phyloP scores from a whole-genome alignment of 1,284 basidiomycete genomes.

The Ustilago bromivora region DNA sequence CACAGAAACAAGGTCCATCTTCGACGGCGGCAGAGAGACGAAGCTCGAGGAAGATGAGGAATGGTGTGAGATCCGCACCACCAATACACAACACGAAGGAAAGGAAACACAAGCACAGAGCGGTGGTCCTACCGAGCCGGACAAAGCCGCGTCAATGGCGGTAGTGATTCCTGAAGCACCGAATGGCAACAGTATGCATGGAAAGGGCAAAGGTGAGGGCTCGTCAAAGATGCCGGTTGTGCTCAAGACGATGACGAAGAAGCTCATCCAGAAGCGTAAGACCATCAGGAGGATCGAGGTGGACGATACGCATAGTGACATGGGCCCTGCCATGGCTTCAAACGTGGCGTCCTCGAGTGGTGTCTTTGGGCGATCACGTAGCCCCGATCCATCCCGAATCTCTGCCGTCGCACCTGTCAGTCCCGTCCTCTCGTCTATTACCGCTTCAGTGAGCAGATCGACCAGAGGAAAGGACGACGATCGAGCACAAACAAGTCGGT shows the following conservation, averaged over 20 bases:
- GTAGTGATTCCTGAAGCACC: constrained; percentile 31
- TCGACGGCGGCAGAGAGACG: constrained; percentile 42
- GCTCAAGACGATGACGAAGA: constrained; percentile 71
- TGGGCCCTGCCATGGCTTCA: background rate
- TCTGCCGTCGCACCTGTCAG: constrained; percentile 8
- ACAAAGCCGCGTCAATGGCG: background rate
- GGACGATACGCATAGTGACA: constrained; percentile 32
- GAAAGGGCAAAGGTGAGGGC: constrained; percentile 3
- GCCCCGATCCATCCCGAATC: constrained; percentile 11
- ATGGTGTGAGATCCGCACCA: constrained; percentile 53
- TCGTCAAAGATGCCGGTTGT: constrained; percentile 70
- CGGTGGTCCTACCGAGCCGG: background rate
- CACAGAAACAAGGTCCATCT: constrained; percentile 44
- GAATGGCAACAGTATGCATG: constrained; percentile 22
- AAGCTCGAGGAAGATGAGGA: constrained; percentile 49
- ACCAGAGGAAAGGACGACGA: constrained; percentile 1
- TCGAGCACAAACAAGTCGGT: background rate
- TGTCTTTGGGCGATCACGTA: background rate
- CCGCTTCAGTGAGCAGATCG: constrained; percentile 9
- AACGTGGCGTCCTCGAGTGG: background rate
- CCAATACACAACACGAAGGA: constrained; percentile 1
- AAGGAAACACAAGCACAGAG: too few species aligned
- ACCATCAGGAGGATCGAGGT: constrained; percentile 67
- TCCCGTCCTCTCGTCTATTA: constrained; percentile 23
- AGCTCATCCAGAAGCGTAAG: constrained; percentile 71